Conservation (phyloP, 345 rosid species). For the Litchi chinensis region DNA sequence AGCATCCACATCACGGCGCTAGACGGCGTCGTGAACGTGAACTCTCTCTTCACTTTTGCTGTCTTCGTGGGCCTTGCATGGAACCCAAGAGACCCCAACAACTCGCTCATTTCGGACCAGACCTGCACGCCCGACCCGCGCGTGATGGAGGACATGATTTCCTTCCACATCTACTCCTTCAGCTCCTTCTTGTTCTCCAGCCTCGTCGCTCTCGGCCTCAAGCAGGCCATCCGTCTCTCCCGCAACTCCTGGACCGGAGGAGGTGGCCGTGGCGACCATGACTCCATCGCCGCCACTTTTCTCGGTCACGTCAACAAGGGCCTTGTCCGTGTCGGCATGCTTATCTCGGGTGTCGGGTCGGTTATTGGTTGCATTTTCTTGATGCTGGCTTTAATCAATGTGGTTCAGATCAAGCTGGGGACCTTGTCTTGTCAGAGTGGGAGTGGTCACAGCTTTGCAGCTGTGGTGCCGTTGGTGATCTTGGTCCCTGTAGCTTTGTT, state of each 20-base stretch:
- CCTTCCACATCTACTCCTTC: constrained; percentile 90
- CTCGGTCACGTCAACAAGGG: constrained; percentile 46
- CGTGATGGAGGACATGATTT: constrained; percentile 59
- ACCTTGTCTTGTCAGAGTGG: constrained; percentile 67
- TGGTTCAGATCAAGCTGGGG: constrained; percentile 84
- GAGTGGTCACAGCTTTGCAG: constrained; percentile 63
- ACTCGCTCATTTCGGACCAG: constrained; percentile 46
- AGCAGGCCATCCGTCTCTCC: constrained; percentile 73
- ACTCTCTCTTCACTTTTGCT: constrained; percentile 91
- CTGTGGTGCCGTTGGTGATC: constrained; percentile 71
- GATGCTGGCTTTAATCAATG: constrained; percentile 78
- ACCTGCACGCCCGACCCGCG: constrained; percentile 45
- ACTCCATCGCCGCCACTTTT: constrained; percentile 20
- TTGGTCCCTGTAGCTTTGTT: constrained; percentile 62
- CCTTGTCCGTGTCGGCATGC: constrained; percentile 72
- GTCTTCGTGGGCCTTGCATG: constrained; percentile 86
- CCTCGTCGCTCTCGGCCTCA: constrained; percentile 74
- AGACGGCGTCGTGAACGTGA: constrained; percentile 78
- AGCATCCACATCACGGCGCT: constrained; percentile 85
- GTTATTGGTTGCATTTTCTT: constrained; percentile 63
- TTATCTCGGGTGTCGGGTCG: constrained; percentile 74
- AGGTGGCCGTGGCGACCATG: neutral
- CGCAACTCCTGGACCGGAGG: constrained; percentile 21
- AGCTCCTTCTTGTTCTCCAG: constrained; percentile 82
- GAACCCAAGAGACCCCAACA: constrained; percentile 55